Conservation (phyloP, 805 yeast genomes). For the Wickerhamomyces bisporus region DNA sequence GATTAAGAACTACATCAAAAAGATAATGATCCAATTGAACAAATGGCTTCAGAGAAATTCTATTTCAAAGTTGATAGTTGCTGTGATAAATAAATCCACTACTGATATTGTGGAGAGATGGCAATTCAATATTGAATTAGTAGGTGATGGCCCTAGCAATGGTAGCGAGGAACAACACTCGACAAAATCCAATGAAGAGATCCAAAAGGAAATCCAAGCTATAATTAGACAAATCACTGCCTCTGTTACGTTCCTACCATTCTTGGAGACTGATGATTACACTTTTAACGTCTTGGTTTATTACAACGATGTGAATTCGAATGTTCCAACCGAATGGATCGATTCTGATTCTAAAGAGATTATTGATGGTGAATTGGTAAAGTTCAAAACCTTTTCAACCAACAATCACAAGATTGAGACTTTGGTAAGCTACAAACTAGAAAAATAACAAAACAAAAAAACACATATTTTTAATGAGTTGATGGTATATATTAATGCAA, state of each 20-base stretch:
- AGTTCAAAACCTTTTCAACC: slow-evolving; percentile 64
- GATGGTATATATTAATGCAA: no score
- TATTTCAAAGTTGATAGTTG: slow-evolving; percentile 64
- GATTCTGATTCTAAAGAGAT: slow-evolving; percentile 64
- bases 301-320: slow-evolving; percentile 54
- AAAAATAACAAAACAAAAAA: not conserved
- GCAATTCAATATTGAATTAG: slow-evolving; percentile 67
- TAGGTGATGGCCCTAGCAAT: slow-evolving; percentile 5
- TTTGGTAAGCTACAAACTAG: slow-evolving; percentile 43
- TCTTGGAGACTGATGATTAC: slow-evolving; percentile 54
- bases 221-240: slow-evolving; percentile 87
- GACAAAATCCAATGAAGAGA: slow-evolving; percentile 34
- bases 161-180: not conserved
- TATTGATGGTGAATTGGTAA: slow-evolving; percentile 59
- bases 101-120: slow-evolving; percentile 76
- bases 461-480: no score
- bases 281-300: slow-evolving; percentile 84
- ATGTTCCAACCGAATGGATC: slow-evolving; percentile 79
- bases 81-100: slow-evolving; percentile 61
- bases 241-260: slow-evolving; percentile 79
- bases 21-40: slow-evolving; percentile 64
- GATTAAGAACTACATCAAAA: slow-evolving; percentile 60
- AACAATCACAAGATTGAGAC: slow-evolving; percentile 67
- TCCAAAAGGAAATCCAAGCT: slow-evolving; percentile 75
- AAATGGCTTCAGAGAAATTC: slow-evolving; percentile 70